Conservation (phyloP, 805 yeast genomes). For the Candida tibetensis region DNA sequence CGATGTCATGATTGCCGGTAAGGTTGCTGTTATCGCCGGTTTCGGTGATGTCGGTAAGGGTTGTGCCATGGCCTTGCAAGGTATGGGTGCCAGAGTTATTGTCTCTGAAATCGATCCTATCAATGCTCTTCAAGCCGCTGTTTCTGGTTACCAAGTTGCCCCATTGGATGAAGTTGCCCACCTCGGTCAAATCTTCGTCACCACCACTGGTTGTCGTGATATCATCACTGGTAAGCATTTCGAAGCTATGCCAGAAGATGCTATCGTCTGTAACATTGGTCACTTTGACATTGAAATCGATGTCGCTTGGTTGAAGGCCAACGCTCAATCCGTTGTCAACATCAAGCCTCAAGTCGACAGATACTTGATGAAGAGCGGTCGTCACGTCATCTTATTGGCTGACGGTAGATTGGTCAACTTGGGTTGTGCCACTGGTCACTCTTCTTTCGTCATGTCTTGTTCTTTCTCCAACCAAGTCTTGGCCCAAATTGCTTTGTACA, state of each 20-base stretch:
- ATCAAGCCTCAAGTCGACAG: conserved; percentile 99
- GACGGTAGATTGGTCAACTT: conserved; percentile 99
- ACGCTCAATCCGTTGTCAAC: conserved; percentile 91
- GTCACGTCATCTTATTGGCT: conserved; percentile 92
- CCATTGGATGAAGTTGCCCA: conserved; percentile 93
- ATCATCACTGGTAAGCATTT: conserved; percentile 90
- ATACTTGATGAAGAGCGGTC: conserved; percentile 82
- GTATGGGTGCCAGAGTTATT: conserved; percentile 99
- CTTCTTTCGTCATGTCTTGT: conserved; percentile 98
- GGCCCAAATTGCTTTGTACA: conserved; percentile 97
- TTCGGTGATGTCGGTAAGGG: conserved; percentile 99
- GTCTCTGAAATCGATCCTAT: conserved; percentile 98
- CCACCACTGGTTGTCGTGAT: conserved; percentile 99
- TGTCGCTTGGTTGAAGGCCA: conserved; percentile 97
- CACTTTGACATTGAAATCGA: conserved; percentile 99
- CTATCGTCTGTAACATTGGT: conserved; percentile 99
- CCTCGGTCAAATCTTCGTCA: conserved; percentile 94
- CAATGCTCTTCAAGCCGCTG: conserved; percentile 99
- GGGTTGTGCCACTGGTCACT: conserved; percentile 99
- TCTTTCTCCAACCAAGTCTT: conserved; percentile 99
- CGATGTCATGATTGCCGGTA: conserved; percentile 99
- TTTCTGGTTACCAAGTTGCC: conserved; percentile 95
- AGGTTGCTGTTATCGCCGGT: conserved; percentile 98
- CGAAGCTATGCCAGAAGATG: conserved; percentile 95
- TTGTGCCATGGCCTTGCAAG: conserved; percentile 97